Evolutionary conservation across 1,284 basidiomycete species (phyloP), one percentile per base, ranked within the genome.

Genomic region (Neonothopanus nambi): DNA sequence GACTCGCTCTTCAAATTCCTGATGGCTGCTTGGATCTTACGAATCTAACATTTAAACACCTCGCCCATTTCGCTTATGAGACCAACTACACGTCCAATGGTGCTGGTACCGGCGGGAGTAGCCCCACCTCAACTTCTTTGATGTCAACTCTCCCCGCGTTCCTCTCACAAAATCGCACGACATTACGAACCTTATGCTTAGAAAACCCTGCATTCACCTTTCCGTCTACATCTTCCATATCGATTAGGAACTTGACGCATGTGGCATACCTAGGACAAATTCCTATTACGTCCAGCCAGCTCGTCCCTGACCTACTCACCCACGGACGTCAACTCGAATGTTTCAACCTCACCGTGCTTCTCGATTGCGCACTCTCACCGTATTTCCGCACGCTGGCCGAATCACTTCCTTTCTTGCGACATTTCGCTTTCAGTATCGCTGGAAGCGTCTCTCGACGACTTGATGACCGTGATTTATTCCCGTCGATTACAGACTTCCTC

Each of bases 401-500:
- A 3, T 59, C 70, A 2, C 68, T 89, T 0, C 84, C 83, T 7
- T 83, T 85, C 70, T 75, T 89, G 5, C 75, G 78, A 3, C 78
- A 85, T 63, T 87, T 89, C 60, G 72, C 79, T 1, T 77, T 89
- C 61, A 71, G 73, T 8, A 75, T 86, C 24, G 65, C 67, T 17
- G 64, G 63, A 21, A 44, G 42, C 17, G 47, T 53, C 23, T 52
- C 50, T 13, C 28, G 51, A 21, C 38, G 51, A 21, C 23, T 56
- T 18, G 65, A 70, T 24, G 85, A 87, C 62, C 70, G 75, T 15
- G 83, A 84, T 58, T 71, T 89, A 3, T 85, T 87, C 70, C 84
- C 84, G 3, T 77, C 86, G 5, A 75, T 89, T 42, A 75, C 81
- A 3, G 83, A 84, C 33, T 87, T 89, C 64, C 68, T 89, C 24